These are phyloP conservation scores for Noccaea caerulescens DNA, from an alignment of 345 rosid genomes.

Conservation along the genomic window DNA sequence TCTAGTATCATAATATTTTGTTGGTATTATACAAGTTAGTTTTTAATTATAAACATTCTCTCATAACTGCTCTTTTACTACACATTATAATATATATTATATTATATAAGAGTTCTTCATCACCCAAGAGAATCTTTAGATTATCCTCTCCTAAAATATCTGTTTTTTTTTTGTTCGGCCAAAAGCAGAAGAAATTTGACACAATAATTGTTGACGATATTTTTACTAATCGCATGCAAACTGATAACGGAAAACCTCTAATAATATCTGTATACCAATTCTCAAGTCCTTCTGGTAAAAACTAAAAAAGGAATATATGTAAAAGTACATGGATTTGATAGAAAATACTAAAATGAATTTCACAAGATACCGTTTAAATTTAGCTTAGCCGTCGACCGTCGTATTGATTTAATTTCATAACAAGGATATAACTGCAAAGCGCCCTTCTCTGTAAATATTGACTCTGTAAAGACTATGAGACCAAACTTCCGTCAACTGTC, in stretches of 20 bases:
- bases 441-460: background rate
- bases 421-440: background rate
- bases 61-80: background rate
- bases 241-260: background rate
- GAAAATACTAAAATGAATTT: background rate
- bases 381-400: background rate
- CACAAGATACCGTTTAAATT: background rate
- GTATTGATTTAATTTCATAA: background rate
- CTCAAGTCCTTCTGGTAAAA: background rate
- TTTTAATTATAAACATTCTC: background rate
- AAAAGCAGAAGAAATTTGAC: background rate
- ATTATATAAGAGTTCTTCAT: too few species aligned
- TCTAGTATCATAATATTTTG: conserved; percentile 1
- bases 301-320: background rate
- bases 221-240: background rate
- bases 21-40: background rate
- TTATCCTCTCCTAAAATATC: background rate
- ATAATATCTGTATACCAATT: background rate
- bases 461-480: background rate
- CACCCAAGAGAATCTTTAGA: background rate
- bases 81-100: too few species aligned
- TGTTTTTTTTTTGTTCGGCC: background rate
- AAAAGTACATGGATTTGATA: background rate
- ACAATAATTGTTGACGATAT: background rate
- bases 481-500: background rate